Percentiles rank a stretch among this genome's conserved stretches.
These are phyloP conservation scores for Leucogyrophana mollusca DNA, from an alignment of 768 basidiomycete species.

Conservation along the genomic window DNA sequence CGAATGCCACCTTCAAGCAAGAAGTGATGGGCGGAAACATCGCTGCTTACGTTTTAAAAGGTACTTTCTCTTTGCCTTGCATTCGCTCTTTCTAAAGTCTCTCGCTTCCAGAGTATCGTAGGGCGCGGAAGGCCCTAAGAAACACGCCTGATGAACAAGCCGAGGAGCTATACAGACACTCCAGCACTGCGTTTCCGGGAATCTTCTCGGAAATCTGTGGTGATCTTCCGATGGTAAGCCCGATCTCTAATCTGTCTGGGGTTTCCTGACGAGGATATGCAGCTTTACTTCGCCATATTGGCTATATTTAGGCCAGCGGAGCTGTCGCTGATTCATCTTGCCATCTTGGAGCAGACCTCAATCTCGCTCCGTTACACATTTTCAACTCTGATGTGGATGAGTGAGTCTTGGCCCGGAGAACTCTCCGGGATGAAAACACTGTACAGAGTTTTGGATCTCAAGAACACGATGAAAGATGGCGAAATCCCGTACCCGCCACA, in stretches of 20 bases:
- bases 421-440: conserved; percentile 21
- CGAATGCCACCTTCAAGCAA: conserved; percentile 7
- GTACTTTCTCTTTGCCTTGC: conserved; percentile 7
- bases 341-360: conserved; percentile 26
- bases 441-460: conserved; percentile 17
- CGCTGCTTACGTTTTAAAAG: conserved; percentile 10
- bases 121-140: conserved; percentile 16
- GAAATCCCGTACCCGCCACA: conserved; percentile 20
- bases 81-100: not conserved
- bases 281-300: conserved; percentile 29
- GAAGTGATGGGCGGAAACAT: conserved; percentile 23
- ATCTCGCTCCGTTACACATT: conserved; percentile 22
- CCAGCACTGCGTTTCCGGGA: conserved; percentile 2
- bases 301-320: conserved; percentile 23
- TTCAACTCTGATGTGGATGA: conserved; percentile 6
- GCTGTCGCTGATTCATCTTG: conserved; percentile 28
- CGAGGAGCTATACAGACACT: conserved; percentile 11
- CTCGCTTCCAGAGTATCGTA: conserved; percentile 17
- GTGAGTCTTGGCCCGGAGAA: conserved; percentile 9
- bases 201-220: conserved; percentile 11
- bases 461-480: conserved; percentile 27
- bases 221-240: conserved; percentile 16
- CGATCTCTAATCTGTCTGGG: not conserved
- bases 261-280: not conserved
- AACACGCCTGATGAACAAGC: conserved; percentile 9